A percentile compares a stretch with the other conserved stretches of the same genome.
These are phyloP conservation scores for Podospora didyma DNA, from an alignment of 495 filamentous ascomycete species.

Conservation along the genomic window DNA sequence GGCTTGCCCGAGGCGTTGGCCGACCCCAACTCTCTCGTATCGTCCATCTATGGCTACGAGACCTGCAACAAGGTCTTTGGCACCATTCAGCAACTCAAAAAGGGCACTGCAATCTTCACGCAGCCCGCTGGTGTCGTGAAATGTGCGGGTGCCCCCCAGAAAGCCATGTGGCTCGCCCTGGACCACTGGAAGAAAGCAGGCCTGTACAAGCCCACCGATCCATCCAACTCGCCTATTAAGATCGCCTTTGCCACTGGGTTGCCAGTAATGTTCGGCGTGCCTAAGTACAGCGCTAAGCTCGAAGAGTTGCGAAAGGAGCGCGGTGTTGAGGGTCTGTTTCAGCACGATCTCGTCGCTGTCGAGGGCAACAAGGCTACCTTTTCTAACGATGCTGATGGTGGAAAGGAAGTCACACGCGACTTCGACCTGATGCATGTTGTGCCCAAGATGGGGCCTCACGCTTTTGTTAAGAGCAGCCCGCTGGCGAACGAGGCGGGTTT, in stretches of 20 bases:
- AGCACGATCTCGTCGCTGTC: conserved; percentile 60
- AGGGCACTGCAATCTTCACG: conserved; percentile 64
- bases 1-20: conserved; percentile 58
- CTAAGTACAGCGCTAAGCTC: conserved; percentile 61
- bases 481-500: conserved; percentile 58
- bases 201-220: conserved; percentile 46
- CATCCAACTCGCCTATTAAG: conserved; percentile 47
- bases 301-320: conserved; percentile 59
- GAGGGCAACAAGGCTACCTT: conserved; percentile 56
- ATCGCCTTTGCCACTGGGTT: conserved; percentile 61
- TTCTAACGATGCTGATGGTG: conserved; percentile 32
- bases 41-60: conserved; percentile 62
- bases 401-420: conserved; percentile 42
- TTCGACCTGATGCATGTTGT: conserved; percentile 60
- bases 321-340: conserved; percentile 62
- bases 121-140: conserved; percentile 64
- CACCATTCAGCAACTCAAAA: conserved; percentile 50
- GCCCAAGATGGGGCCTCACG: conserved; percentile 60
- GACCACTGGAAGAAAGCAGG: conserved; percentile 61
- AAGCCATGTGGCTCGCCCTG: conserved; percentile 67
- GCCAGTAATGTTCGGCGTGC: conserved; percentile 63
- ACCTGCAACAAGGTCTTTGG: conserved; percentile 54
- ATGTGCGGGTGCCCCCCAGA: conserved; percentile 68
- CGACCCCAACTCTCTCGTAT: conserved; percentile 52
- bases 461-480: conserved; percentile 53